These are phyloP conservation scores for Rhizophora apiculata DNA, from an alignment of 345 rosid species.

Conservation along the genomic window DNA sequence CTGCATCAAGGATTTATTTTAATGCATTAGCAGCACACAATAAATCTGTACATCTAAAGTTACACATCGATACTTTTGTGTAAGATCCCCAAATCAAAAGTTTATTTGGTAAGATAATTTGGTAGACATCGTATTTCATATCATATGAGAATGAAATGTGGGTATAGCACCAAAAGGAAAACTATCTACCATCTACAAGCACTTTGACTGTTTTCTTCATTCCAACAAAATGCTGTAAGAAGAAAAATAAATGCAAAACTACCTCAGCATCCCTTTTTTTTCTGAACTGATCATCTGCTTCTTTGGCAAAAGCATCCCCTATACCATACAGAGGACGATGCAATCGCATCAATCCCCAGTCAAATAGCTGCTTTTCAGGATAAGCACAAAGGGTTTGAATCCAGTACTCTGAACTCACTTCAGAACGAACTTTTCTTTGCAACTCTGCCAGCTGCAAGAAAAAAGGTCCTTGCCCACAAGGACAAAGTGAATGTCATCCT, in stretches of 20 bases:
- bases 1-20: constrained; percentile 39
- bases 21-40: constrained; percentile 24
- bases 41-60: background rate
- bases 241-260: constrained; percentile 5
- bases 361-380: constrained; percentile 71
- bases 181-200: no score
- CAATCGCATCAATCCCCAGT: constrained; percentile 95
- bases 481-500: constrained; percentile 31
- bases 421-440: constrained; percentile 72
- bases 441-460: constrained; percentile 69
- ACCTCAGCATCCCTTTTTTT: constrained; percentile 99
- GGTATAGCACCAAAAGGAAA: no score
- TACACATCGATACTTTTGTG: background rate
- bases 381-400: constrained; percentile 64
- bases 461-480: constrained; percentile 33
- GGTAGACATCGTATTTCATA: no score
- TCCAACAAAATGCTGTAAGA: background rate
- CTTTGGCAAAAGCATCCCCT: constrained; percentile 86
- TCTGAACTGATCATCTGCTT: constrained; percentile 83
- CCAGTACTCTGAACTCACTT: constrained; percentile 87
- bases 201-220: no score
- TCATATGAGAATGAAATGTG: no score
- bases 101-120: background rate
- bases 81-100: background rate
- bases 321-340: constrained; percentile 74